Base-by-base conservation (phyloP, 1,139 yeast genomes). In the Spencermartinsiella ligniputridi region DNA sequence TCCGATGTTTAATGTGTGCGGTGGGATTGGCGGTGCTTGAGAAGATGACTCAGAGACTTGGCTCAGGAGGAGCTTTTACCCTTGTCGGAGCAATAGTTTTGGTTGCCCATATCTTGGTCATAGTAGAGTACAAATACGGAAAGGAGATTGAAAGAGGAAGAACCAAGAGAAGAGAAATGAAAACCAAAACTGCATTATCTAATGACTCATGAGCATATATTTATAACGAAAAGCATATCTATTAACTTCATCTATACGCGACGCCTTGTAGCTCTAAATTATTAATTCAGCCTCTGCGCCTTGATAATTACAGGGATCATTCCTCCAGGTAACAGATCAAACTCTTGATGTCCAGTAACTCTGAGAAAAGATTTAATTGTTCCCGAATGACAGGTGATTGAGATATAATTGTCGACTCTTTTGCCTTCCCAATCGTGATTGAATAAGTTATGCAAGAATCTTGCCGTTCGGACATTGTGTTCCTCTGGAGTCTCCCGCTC, bases 1-100 rank as follows among this genome's bases (percentile, higher is more conserved):
- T 79, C 6, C 65, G 89, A 51, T 82, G 92, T 53, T 65, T 77
- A 19, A 55, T 72, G 45, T 75, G 81, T 48, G 87, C 90, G 1
- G 70, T 76, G 1, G 80, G 82, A 42, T 70, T 82, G 48, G 87
- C 85, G 0, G 79, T 76, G 16, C 71, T 82, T 22, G 74, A 79
- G 18, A 69, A 64, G 44, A 81, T 83, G 87, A 72, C 73, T 39
- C 46, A 46, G 1, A 42, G 68, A 0, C 66, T 83, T 71, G 72
- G 75, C 0, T 58, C 78, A 3, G 90, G 90, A 2, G 86, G 88
- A 1, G 76, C 83, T 0, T 81, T 79, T 55, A 74, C 84, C 0
- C 66, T 83, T 21, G 64, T 81, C 68, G 71, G 75, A 3, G 78
- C 70, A 0, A 40, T 78, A 39, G 52, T 59, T 20, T 18, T 47